phyloP scores from a whole-genome alignment of 768 basidiomycete species.

The Pleurotus citrinopileatus region DNA sequence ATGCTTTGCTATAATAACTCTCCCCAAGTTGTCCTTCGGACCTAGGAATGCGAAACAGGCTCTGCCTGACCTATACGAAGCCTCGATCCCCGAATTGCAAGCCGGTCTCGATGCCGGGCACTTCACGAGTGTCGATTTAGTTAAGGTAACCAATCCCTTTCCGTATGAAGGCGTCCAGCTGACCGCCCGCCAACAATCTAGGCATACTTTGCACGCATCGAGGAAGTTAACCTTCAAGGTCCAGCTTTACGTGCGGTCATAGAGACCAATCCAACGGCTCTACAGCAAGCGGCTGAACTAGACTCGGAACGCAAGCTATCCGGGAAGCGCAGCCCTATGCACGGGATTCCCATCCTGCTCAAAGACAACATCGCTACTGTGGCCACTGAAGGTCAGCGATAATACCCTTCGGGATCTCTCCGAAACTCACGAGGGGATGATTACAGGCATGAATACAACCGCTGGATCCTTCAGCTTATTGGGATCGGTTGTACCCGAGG shows the following conservation, averaged over 20 bases:
- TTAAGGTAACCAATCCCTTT: conserved; percentile 38
- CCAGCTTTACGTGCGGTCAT: conserved; percentile 55
- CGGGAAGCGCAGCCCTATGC: conserved; percentile 45
- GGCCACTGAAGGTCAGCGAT: conserved; percentile 35
- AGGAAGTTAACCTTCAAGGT: conserved; percentile 65
- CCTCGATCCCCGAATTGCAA: conserved; percentile 53
- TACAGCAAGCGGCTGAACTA: conserved; percentile 46
- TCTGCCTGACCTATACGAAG: conserved; percentile 60
- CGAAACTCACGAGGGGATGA: background rate
- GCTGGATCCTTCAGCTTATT: conserved; percentile 39
- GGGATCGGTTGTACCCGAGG: conserved; percentile 40
- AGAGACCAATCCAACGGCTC: conserved; percentile 53
- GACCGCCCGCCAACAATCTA: too few relatives aligned
- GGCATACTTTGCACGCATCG: conserved; percentile 67
- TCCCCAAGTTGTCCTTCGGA: background rate
- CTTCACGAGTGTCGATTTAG: conserved; percentile 61
- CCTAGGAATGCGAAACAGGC: background rate
- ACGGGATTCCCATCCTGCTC: conserved; percentile 52
- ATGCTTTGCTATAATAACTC: background rate
- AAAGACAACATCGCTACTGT: conserved; percentile 52
- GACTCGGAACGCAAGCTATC: conserved; percentile 39
- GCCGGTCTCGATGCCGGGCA: conserved; percentile 43
- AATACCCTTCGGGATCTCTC: background rate
- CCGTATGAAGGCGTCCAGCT: too few relatives aligned
- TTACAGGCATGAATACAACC: conserved; percentile 9